Evolutionary conservation across 331 rosid genomes (phyloP), one percentile per base, ranked within the genome.

Genomic region (Malus hybrid): DNA sequence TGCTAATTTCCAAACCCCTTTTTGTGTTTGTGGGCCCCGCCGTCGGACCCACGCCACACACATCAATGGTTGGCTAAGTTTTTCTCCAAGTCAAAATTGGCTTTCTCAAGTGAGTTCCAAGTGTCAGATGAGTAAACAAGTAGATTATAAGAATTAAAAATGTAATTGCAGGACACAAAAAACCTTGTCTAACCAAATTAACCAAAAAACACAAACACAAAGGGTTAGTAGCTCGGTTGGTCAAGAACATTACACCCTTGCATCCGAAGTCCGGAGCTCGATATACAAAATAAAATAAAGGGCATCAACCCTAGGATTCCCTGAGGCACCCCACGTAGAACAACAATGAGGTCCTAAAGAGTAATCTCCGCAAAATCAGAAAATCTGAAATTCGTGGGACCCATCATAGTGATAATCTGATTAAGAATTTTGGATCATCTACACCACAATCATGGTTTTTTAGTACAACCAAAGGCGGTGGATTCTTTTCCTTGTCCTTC

Each of bases 271-370:
- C 46, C 46, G 4, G 13, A 39, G 13, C 13, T 39, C 4, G 13
- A 10, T 39, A 10, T 10, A 39, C 12, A 39, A 39, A 39, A 10
- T 9, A 28, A 27, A 6, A 28, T 6, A 62, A 62, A 6, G 6
- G 19, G 9, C 33, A 52, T 4, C 5, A 39, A 8, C 65, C 89
- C 79, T 86, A 62, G 89, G 93, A 87, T 90, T 79, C 91, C 85
- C 78, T 77, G 70, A 74, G 73, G 73, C 74, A 54, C 28, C 14
- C 76, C 68, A 65, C 68, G 57, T 36, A 27, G 24, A 55, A 67
- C 60, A 34, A 67, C 72, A 34, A 13, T 39, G 33, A 18, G 55
- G 55, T 64, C 64, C 83, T 48, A 76, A 73, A 75, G 79, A 67
- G 61, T 77, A 70, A 9, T 39, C 76, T 60, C 50, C 57, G 79